These are phyloP conservation scores for Fonsecaea nubica DNA, from an alignment of 2,329 filamentous ascomycete species.

Conservation along the genomic window DNA sequence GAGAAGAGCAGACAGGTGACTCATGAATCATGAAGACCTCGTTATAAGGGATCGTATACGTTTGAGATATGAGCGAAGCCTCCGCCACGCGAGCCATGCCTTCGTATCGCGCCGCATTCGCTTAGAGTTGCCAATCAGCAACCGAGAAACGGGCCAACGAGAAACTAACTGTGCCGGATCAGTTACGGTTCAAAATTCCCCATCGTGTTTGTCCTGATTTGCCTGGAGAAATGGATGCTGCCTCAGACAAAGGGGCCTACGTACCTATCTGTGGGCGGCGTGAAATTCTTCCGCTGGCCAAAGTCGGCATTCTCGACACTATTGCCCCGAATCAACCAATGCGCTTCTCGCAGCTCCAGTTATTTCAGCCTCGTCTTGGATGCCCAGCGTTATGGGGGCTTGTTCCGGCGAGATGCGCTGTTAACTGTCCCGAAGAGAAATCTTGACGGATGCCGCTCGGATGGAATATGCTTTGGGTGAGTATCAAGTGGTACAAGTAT, in stretches of 20 bases:
- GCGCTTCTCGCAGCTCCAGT: background rate
- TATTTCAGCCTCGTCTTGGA: slow-evolving; percentile 16
- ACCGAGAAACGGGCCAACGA: background rate
- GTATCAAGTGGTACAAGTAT: slow-evolving; percentile 4
- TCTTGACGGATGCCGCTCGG: background rate
- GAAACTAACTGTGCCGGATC: background rate
- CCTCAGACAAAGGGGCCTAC: background rate
- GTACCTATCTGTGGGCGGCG: background rate
- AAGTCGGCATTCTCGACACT: slow-evolving; percentile 6
- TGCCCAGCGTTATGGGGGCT: background rate
- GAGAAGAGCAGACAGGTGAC: background rate
- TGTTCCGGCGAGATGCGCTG: background rate
- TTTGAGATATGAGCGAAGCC: background rate
- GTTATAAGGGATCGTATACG: background rate
- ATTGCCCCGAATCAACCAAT: slow-evolving; percentile 1
- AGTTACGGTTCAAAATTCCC: background rate
- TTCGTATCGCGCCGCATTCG: background rate
- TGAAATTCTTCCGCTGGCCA: slow-evolving; percentile 10
- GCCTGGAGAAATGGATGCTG: background rate
- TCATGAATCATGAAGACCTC: background rate
- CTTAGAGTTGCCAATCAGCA: background rate
- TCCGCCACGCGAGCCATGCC: background rate
- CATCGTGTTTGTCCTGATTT: background rate
- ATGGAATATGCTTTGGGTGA: background rate
- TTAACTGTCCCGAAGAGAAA: background rate